Percentiles rank a stretch among this genome's conserved stretches.
These are phyloP conservation scores for Mycena vulgaris DNA, from an alignment of 768 basidiomycete genomes.

Conservation along the genomic window DNA sequence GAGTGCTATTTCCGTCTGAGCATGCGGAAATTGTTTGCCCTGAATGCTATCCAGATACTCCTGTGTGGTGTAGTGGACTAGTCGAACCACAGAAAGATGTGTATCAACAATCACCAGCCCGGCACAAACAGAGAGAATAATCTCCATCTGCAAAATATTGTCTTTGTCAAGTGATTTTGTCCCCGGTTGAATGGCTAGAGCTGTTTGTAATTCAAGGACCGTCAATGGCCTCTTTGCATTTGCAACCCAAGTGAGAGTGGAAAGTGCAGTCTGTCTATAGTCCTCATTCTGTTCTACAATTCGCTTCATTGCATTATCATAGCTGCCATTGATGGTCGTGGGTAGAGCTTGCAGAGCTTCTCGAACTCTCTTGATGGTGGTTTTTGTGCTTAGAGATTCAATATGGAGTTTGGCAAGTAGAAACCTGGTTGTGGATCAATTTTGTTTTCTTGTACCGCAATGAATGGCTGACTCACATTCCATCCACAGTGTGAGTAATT, in stretches of 20 bases:
- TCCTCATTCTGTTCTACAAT: not conserved
- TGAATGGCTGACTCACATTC: constrained; percentile 12
- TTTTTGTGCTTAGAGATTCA: not conserved
- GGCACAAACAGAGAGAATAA: constrained; percentile 1
- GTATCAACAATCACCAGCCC: not conserved
- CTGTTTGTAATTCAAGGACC: not conserved
- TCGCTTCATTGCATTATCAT: not conserved
- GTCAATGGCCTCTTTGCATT: not conserved
- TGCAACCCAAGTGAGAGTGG: not conserved
- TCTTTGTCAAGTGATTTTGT: not conserved
- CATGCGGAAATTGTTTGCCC: not conserved
- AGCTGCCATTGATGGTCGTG: not conserved
- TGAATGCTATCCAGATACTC: not conserved
- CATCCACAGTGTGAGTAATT: not conserved
- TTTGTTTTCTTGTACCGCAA: too few species aligned
- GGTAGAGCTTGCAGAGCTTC: constrained; percentile 7
- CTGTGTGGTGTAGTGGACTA: constrained; percentile 19
- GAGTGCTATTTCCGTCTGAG: not conserved
- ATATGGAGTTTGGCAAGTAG: constrained; percentile 21
- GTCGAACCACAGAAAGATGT: not conserved
- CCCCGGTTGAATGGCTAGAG: not conserved
- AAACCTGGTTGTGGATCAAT: constrained; percentile 9
- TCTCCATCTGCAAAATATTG: not conserved
- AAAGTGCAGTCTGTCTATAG: not conserved
- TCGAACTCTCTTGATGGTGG: not conserved